A percentile compares a stretch with the other conserved stretches of the same genome.
Conservation (phyloP, 352 stramenopile species). For the Phytopythium mirpurense region DNA sequence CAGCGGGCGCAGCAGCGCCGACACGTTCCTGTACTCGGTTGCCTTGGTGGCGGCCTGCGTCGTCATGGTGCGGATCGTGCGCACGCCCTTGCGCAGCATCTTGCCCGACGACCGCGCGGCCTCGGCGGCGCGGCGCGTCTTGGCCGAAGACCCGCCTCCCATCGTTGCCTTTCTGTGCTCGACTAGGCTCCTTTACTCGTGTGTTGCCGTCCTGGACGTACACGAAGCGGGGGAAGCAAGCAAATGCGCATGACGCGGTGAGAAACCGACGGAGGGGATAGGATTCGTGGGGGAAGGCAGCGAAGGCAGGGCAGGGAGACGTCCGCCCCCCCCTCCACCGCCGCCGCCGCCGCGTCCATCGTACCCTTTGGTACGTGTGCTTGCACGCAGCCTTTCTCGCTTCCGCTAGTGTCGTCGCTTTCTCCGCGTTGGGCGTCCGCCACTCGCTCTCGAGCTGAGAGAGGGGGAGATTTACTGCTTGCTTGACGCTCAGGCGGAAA, state of each 20-base stretch:
- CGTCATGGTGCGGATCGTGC: conserved; percentile 24
- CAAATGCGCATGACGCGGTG: background rate
- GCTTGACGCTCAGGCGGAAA: conserved; percentile 23
- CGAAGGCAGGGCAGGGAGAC: no score
- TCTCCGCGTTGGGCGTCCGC: background rate
- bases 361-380: background rate
- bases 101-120: conserved; percentile 12
- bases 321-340: background rate
- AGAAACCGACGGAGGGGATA: background rate
- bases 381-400: background rate
- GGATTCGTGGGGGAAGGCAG: background rate
- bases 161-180: background rate
- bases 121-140: conserved; percentile 14
- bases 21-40: conserved; percentile 13
- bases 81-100: conserved; percentile 23
- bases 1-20: conserved; percentile 22
- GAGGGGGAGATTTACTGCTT: conserved; percentile 2
- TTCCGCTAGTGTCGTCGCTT: background rate
- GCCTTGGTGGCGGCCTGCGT: conserved; percentile 19
- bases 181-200: no score
- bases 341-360: background rate
- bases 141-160: conserved; percentile 9
- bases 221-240: background rate
- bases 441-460: background rate
- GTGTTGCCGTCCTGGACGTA: background rate